phyloP scores from a whole-genome alignment of 305 asterid genomes.

The Fraxinus greggii region DNA sequence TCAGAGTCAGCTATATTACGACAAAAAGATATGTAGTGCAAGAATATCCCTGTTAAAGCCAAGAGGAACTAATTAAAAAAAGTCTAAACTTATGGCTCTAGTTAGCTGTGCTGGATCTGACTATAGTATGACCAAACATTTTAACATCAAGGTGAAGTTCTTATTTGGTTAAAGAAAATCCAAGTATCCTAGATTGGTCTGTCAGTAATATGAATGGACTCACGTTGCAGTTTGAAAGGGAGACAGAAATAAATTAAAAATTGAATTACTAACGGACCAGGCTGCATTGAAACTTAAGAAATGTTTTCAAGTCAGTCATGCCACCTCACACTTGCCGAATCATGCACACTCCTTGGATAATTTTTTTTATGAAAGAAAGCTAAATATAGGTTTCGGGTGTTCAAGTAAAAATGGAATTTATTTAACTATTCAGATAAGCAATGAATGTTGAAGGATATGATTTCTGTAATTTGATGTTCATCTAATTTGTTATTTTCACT shows the following conservation, averaged over 20 bases:
- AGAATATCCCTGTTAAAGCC: background rate
- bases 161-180: background rate
- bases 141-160: conserved; percentile 3
- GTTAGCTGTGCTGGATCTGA: background rate
- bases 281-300: background rate
- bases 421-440: background rate
- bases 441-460: background rate
- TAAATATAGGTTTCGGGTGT: background rate
- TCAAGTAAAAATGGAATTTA: background rate
- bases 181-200: background rate
- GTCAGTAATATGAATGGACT: background rate
- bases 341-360: background rate
- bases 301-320: background rate
- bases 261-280: background rate
- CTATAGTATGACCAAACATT: background rate
- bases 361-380: background rate
- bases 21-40: background rate
- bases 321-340: background rate
- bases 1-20: background rate
- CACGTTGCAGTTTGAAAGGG: background rate
- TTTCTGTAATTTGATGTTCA: background rate
- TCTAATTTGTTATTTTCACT: background rate
- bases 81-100: background rate
- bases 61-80: background rate
- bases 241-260: background rate